phyloP scores from a whole-genome alignment of 2,329 filamentous ascomycete genomes.

The Paecilomyces niveus region DNA sequence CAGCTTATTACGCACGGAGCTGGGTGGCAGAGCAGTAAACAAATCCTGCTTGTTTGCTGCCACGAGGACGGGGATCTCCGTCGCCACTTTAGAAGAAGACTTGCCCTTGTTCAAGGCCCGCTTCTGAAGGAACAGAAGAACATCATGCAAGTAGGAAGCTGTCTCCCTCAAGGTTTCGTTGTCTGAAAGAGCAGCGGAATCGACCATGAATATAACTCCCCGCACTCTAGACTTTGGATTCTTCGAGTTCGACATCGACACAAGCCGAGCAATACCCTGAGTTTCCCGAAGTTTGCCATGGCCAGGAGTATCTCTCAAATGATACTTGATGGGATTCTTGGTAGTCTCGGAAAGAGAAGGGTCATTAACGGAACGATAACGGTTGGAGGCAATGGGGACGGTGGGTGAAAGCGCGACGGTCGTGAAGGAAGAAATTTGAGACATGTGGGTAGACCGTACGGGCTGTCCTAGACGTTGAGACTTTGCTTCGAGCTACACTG shows the following conservation, averaged over 20 bases:
- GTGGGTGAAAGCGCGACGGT: slow-evolving; percentile 50
- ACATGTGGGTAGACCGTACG: slow-evolving; percentile 50
- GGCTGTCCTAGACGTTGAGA: slow-evolving; percentile 28
- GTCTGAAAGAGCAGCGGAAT: slow-evolving; percentile 60
- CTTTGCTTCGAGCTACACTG: slow-evolving; percentile 38
- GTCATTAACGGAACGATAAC: slow-evolving; percentile 61
- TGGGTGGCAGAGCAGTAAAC: slow-evolving; percentile 80
- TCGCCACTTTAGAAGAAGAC: slow-evolving; percentile 48
- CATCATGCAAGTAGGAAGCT: slow-evolving; percentile 80
- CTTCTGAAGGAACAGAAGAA: slow-evolving; percentile 77
- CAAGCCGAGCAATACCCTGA: slow-evolving; percentile 38
- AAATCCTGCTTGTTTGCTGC: slow-evolving; percentile 94
- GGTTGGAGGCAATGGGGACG: slow-evolving; percentile 49
- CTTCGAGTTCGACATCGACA: slow-evolving; percentile 23
- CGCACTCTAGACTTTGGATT: slow-evolving; percentile 43
- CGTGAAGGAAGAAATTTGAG: slow-evolving; percentile 52
- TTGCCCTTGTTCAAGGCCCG: slow-evolving; percentile 50
- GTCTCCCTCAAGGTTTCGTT: slow-evolving; percentile 56
- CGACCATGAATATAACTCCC: slow-evolving; percentile 81
- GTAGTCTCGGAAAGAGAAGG: slow-evolving; percentile 52
- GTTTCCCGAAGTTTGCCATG: slow-evolving; percentile 83
- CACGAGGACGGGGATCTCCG: slow-evolving; percentile 66
- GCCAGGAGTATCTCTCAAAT: slow-evolving; percentile 70
- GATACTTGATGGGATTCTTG: slow-evolving; percentile 30
- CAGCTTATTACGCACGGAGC: slow-evolving; percentile 65